These are phyloP conservation scores for Fomitopsis palustris DNA, from an alignment of 1,284 basidiomycete genomes.

Conservation along the genomic window DNA sequence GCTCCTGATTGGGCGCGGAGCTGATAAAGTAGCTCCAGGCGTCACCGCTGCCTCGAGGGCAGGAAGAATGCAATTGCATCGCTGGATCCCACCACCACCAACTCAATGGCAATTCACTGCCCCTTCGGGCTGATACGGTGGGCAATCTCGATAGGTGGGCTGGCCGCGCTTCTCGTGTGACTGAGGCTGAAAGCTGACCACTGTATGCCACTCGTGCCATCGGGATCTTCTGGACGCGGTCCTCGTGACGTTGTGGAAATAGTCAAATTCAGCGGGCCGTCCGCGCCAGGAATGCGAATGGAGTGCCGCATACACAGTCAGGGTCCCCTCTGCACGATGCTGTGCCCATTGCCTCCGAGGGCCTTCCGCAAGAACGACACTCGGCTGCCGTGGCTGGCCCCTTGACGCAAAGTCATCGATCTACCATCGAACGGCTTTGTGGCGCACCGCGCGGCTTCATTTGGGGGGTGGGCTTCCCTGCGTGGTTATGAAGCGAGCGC, in stretches of 20 bases:
- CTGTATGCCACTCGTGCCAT: neutral
- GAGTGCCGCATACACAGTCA: neutral
- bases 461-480: neutral
- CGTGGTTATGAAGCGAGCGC: neutral
- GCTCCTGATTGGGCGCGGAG: neutral
- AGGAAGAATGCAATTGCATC: no score
- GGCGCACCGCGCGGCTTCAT: neutral
- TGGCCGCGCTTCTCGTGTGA: neutral
- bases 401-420: neutral
- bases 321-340: neutral
- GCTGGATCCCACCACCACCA: neutral
- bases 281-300: neutral
- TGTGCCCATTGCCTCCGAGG: neutral
- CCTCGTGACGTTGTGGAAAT: neutral
- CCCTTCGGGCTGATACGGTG: neutral
- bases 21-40: neutral
- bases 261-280: neutral
- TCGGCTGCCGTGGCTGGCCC: neutral
- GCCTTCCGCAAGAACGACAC: neutral
- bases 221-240: neutral
- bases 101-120: neutral
- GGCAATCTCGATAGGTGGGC: neutral
- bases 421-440: neutral
- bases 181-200: neutral
- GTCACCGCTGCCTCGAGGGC: neutral